Percentiles rank a stretch among this genome's conserved stretches.
Conservation (phyloP, 176 grass and related monocot genomes). For the Zoysia japonica region DNA sequence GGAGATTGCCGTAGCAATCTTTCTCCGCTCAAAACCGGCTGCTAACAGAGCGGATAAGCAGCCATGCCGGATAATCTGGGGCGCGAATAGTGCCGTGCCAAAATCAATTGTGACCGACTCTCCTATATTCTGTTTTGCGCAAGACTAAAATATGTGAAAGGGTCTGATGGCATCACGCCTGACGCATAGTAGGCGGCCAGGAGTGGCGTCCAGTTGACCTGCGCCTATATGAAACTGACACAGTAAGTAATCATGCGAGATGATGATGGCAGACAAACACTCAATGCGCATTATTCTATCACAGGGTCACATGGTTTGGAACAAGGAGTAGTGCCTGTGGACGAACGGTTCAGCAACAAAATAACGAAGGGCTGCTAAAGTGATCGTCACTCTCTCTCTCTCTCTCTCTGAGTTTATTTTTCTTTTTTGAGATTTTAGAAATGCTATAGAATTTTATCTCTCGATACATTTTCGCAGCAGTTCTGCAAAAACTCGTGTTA, state of each 20-base stretch:
- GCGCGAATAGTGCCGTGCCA: too few relatives aligned
- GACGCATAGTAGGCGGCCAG: not conserved
- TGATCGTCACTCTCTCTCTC: not conserved
- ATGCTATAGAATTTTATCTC: not conserved
- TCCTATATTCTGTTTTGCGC: too few relatives aligned
- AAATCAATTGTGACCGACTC: too few relatives aligned
- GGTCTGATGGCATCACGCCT: not conserved
- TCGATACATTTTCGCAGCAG: not conserved
- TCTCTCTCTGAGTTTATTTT: too few relatives aligned
- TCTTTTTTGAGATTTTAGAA: too few relatives aligned
- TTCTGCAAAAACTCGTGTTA: not conserved
- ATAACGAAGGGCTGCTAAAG: not conserved
- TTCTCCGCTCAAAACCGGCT: too few relatives aligned
- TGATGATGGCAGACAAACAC: not conserved
- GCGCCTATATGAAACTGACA: not conserved
- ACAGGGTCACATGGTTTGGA: not conserved
- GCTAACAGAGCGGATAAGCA: too few relatives aligned
- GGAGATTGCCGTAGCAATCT: too few relatives aligned
- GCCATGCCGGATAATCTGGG: too few relatives aligned
- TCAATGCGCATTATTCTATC: not conserved
- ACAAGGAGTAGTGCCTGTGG: not conserved
- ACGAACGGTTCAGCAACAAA: not conserved
- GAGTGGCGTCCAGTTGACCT: slow-evolving; percentile 10
- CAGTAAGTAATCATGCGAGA: not conserved
- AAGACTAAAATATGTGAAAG: not conserved